Base-by-base conservation (phyloP, 495 filamentous ascomycete genomes). In the Penicillium argentinense region DNA sequence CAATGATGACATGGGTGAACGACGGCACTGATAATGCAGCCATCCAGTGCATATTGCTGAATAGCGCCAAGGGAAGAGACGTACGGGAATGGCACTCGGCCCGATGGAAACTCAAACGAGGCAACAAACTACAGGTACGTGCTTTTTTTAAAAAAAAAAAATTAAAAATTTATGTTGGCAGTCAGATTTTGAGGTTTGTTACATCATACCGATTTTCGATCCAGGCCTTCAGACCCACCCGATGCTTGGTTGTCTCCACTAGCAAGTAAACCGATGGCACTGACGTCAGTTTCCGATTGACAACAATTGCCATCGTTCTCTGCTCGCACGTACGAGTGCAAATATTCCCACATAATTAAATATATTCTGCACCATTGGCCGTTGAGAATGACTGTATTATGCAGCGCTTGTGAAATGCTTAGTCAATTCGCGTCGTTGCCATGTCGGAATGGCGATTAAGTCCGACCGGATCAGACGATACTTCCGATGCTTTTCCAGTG, bases 121-220 rank as follows among this genome's bases (percentile, higher is more conserved):
- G 8, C 8, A 36, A 19, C 33, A 36, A 36, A 36, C 33, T 8
- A 16, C 33, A 36, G 33, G 33, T 36, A 36, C 33, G 33, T 36
- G 33, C 33, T 14, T 9, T 36, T 36, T 2, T 22, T 22, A n/a
- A n/a, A n/a, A n/a, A n/a, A n/a, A n/a, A n/a, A n/a, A n/a, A n/a
- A n/a, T n/a, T n/a, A n/a, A n/a, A n/a, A n/a, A n/a, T n/a, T n/a
- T n/a, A n/a, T n/a, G n/a, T n/a, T n/a, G n/a, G n/a, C n/a, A n/a
- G n/a, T n/a, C n/a, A n/a, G n/a, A n/a, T n/a, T n/a, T n/a, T n/a
- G n/a, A n/a, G n/a, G n/a, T n/a, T n/a, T n/a, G n/a, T n/a, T n/a
- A n/a, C 17, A 18, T 22, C 33, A 36, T 36, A 36, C 33, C 33
- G 33, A 18, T 36, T 36, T 36, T 36, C 29, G 21, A n/a, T n/a